Evolutionary conservation across 148 eudicot genomes (phyloP).

Genomic region (Limonium bicolor): DNA sequence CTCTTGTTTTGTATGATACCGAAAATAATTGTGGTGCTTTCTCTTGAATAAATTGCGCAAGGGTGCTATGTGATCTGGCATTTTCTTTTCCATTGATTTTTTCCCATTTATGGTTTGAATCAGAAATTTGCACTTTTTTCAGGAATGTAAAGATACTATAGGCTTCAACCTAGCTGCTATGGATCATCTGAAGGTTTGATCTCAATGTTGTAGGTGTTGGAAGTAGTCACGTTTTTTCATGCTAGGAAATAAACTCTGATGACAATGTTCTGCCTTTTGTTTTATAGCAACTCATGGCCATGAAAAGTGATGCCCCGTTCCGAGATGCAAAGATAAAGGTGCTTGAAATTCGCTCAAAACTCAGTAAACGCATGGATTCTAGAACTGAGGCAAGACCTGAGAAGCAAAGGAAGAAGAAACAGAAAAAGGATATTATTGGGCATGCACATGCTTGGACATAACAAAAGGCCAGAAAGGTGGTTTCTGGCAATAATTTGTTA

Average conservation of each 20-base stretch:
- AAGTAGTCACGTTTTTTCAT: neutral
- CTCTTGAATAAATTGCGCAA: neutral
- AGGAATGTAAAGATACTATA: constrained; percentile 86
- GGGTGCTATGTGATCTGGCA: neutral
- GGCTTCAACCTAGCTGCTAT: constrained; percentile 96
- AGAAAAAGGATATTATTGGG: constrained; percentile 37
- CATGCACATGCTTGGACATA: constrained; percentile 73
- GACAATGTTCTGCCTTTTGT: constrained; percentile 2
- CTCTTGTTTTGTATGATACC: neutral
- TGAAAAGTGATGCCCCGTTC: constrained; percentile 67
- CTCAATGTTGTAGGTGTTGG: neutral
- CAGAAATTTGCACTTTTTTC: too few relatives aligned
- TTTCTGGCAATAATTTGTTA: too few relatives aligned
- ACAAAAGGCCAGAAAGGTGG: too few relatives aligned
- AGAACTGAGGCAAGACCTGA: constrained; percentile 32
- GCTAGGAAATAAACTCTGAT: neutral
- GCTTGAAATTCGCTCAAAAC: constrained; percentile 48
- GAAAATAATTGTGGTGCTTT: neutral
- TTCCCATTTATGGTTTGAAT: neutral
- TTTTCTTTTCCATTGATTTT: neutral
- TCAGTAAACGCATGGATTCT: constrained; percentile 32
- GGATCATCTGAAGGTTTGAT: constrained; percentile 78
- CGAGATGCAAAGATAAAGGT: constrained; percentile 64
- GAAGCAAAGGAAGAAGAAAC: constrained; percentile 67
- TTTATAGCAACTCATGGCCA: constrained; percentile 75